Evolutionary conservation across 495 filamentous ascomycete species (phyloP).

Genomic region (Chaetomidium leptoderma): DNA sequence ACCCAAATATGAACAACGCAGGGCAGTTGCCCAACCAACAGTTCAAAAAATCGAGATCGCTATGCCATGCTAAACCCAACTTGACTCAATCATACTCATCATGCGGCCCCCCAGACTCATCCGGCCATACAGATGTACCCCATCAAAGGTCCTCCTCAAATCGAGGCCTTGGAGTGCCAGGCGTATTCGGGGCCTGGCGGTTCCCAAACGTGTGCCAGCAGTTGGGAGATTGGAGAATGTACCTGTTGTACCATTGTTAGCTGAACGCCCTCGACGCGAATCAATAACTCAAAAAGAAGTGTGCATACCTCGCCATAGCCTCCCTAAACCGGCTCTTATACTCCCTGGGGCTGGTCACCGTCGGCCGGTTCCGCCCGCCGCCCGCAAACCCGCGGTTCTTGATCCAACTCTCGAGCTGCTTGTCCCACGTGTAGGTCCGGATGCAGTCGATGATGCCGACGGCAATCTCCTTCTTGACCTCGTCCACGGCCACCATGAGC

Average conservation of each 20-base stretch:
- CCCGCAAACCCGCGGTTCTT: slow-evolving; percentile 88
- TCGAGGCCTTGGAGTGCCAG: slow-evolving; percentile 28
- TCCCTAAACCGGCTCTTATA: slow-evolving; percentile 95
- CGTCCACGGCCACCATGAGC: slow-evolving; percentile 96
- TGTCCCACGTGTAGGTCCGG: slow-evolving; percentile 98
- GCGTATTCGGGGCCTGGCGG: slow-evolving; percentile 11
- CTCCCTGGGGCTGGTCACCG: slow-evolving; percentile 94
- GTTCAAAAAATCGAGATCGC: neutral
- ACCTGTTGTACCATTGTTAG: slow-evolving; percentile 29
- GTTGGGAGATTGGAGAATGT: slow-evolving; percentile 49
- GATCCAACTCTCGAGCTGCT: slow-evolving; percentile 98
- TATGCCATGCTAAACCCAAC: neutral
- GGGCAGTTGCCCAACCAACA: neutral
- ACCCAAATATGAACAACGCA: neutral
- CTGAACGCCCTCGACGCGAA: neutral
- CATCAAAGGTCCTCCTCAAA: slow-evolving; percentile 28
- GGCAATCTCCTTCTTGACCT: slow-evolving; percentile 79
- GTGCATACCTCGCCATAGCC: slow-evolving; percentile 89
- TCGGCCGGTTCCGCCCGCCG: slow-evolving; percentile 82
- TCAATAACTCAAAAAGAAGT: slow-evolving; percentile 46
- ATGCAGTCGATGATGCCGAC: slow-evolving; percentile 99
- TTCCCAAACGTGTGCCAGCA: slow-evolving; percentile 47
- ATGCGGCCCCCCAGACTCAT: neutral
- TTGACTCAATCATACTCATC: neutral
- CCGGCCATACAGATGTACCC: neutral